A percentile compares a stretch with the other conserved stretches of the same genome.
These are phyloP conservation scores for Corymbia maculata DNA, from an alignment of 345 rosid species.

Conservation along the genomic window DNA sequence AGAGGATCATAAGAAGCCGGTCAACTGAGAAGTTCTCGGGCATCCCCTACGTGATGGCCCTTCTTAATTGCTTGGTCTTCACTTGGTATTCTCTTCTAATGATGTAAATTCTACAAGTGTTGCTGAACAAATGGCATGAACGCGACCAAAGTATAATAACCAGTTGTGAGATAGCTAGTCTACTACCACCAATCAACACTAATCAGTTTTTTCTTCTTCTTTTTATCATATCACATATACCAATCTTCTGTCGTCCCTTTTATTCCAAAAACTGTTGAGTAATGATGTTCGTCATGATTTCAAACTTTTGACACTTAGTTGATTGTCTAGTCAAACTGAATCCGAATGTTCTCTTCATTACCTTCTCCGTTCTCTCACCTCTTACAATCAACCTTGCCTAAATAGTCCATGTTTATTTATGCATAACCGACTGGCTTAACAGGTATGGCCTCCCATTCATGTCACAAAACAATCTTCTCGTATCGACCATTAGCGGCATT, in stretches of 20 bases:
- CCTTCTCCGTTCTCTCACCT: neutral
- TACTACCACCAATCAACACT: neutral
- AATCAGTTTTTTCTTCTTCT: neutral
- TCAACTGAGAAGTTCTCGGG: conserved; percentile 30
- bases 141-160: neutral
- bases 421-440: neutral
- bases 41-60: conserved; percentile 22
- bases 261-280: neutral
- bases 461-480: conserved; percentile 17
- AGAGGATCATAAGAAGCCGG: conserved; percentile 14
- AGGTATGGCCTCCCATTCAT: conserved; percentile 38
- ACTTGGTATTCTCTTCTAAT: conserved; percentile 17
- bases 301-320: neutral
- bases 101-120: neutral
- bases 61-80: conserved; percentile 30
- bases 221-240: neutral
- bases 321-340: neutral
- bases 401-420: neutral
- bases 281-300: neutral
- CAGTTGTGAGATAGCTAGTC: neutral
- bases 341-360: neutral
- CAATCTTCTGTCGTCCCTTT: neutral
- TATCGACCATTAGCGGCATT: conserved; percentile 17
- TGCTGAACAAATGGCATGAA: neutral
- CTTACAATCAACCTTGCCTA: neutral